Percentiles rank a stretch among this genome's conserved stretches.
These are phyloP conservation scores for Aeschynomene evenia DNA, from an alignment of 306 rosid genomes.

Conservation along the genomic window DNA sequence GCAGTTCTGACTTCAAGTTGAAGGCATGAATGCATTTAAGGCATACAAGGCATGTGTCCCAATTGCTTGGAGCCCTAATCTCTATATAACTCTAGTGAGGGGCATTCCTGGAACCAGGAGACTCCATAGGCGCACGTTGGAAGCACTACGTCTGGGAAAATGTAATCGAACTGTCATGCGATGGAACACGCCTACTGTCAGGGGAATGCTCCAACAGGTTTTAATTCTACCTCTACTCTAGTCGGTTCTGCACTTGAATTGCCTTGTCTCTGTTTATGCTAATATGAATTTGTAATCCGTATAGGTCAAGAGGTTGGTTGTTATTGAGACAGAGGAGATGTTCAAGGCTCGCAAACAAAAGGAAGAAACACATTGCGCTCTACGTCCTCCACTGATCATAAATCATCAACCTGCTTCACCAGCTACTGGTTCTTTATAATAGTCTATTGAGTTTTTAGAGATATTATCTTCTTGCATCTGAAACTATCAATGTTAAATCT, in stretches of 20 bases:
- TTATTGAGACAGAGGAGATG: slow-evolving; percentile 89
- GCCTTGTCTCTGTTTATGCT: not conserved
- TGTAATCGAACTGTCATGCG: slow-evolving; percentile 95
- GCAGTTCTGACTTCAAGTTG: slow-evolving; percentile 46
- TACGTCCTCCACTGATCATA: slow-evolving; percentile 67
- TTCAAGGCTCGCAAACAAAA: slow-evolving; percentile 75
- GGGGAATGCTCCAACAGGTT: slow-evolving; percentile 98
- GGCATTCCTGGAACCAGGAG: slow-evolving; percentile 95
- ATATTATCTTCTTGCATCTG: slow-evolving; percentile 19
- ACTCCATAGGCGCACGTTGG: slow-evolving; percentile 83
- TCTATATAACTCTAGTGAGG: slow-evolving; percentile 84
- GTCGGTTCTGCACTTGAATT: slow-evolving; percentile 12
- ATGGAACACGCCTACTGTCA: slow-evolving; percentile 84
- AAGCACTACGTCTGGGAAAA: slow-evolving; percentile 78
- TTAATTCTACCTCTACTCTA: not conserved
- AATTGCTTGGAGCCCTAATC: slow-evolving; percentile 78
- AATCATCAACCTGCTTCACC: slow-evolving; percentile 59
- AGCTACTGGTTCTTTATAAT: slow-evolving; percentile 47
- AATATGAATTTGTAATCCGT: slow-evolving; percentile 19
- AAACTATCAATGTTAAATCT: slow-evolving; percentile 13
- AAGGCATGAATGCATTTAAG: slow-evolving; percentile 82
- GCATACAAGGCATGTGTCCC: slow-evolving; percentile 87
- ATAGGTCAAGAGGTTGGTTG: slow-evolving; percentile 89
- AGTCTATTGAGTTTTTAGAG: slow-evolving; percentile 20
- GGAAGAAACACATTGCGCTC: slow-evolving; percentile 54